Evolutionary conservation across 2,329 filamentous ascomycete genomes (phyloP), one percentile per base, ranked within the genome.

Genomic region (Cercospora sp.): DNA sequence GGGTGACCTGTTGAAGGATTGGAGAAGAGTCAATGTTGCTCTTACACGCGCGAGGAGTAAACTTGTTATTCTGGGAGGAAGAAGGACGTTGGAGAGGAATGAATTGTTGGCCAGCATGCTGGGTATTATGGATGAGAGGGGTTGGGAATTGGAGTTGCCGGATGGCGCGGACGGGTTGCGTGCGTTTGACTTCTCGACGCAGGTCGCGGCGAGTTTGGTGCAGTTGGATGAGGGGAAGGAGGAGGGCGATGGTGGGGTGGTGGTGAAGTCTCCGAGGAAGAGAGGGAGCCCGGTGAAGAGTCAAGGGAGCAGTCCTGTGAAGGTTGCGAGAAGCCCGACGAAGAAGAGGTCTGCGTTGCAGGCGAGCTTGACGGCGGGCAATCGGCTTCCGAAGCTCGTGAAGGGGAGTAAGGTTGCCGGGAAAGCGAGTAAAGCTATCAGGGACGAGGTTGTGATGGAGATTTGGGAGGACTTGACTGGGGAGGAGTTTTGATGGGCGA

Each of bases 41-140:
- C 92, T 99, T 71, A 99, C 95, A 3, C 86, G 95, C 30, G 95
- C 95, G 23, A 92, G 94, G 78, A 95, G 91, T 0, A 99, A 99
- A 82, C 82, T 99, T 40, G 84, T 99, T 1, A 90, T 99, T 12
- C 80, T 99, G 0, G 95, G 95, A 9, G 96, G 92, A 78, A 87
- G 88, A 76, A 85, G 84, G 65, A 99, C 95, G 0, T 82, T 99
- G n/a, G 81, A 82, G 13, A 80, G 82, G 20, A 83, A 92, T 72
- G 91, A 93, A 73, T 89, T 98, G 80, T 84, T 99, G 13, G 87
- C 86, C 36, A 86, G 86, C 23, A 92, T 98, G 75, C 86, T 98
- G 7, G 80, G 82, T 2, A 80, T 98, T 48, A 94, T 97, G 83
- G 90, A 94, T 71, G 82, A 85, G 65, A 88, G 87, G 63, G 82